Base-by-base conservation (phyloP, 768 basidiomycete genomes). In the Lepiota brunneoincarnata region DNA sequence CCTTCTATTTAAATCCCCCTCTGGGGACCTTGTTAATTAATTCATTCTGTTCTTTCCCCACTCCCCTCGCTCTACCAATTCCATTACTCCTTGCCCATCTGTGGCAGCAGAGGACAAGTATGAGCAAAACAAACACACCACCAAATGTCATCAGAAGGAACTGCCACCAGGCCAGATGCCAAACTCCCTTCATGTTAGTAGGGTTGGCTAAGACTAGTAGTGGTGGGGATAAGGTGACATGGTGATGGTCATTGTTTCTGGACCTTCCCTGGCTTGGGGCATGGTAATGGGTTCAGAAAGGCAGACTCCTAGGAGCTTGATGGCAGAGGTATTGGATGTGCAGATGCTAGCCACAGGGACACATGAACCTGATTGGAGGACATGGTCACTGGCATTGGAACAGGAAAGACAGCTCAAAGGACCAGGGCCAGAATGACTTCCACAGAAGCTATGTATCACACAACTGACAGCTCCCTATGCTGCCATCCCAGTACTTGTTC, bases 141-240 rank as follows among this genome's bases (percentile, higher is more conserved):
- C 89, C 89, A 26, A 92, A 81, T 1, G 83, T 76, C 87, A 92
- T 91, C 58, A 92, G 79, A 36, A 93, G 73, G 58, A 92, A 91
- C 69, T 93, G 77, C 90, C 91, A 92, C 91, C 91, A 93, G 54
- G 76, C 68, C 3, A 91, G 72, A 14, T 75, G 61, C 75, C 80
- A 48, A 18, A 70, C 73, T 24, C 60, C 61, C 7, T 61, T 49
- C 55, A 62, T 61, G 23, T 67, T 61, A 1, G 80, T 82, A n/a
- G 57, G 91, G 63, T 78, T 65, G 58, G 4, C 74, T 64, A 56
- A 86, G 66, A 31, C 86, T 86, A 2, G 85, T 77, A 54, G 86
- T 69, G 14, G 77, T 69, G 23, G 86, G 83, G 9, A 87, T 70
- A 4, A n/a, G 82, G 76, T 5, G 70, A 59, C 1, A 81, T 31